Evolutionary conservation across 441 rosid species (phyloP), one percentile per base, ranked within the genome.

Genomic region (Macaranga tanarius): DNA sequence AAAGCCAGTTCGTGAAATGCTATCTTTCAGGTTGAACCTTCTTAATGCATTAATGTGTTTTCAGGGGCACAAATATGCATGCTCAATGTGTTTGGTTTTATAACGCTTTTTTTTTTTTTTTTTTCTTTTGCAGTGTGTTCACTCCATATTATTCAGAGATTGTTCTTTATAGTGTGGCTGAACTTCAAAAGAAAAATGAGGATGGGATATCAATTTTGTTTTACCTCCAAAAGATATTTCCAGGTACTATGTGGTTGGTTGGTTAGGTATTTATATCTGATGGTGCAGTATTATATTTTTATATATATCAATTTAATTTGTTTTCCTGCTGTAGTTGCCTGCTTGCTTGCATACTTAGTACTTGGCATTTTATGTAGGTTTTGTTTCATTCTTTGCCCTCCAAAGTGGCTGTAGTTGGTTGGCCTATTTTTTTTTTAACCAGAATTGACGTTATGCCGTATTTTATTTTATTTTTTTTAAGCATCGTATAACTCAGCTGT

Each of bases 181-280:
- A 93, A 83, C 93, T 96, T 74, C 83, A 80, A 50, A 88, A 86
- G 90, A 96, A 82, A 85, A 96, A 96, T 72, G 97, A 96, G 79
- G 99, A 96, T 86, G 99, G 99, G 56, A 96, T 96, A 83, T 93
- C 99, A 48, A 77, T 82, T 84, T 81, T 96, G 84, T 96, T 96
- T 86, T 93, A 96, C 82, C 99, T 96, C 68, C 99, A 96, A 88
- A 96, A 93, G 85, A 96, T 96, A 79, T 93, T 87, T 90, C 99
- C 99, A 75, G 99, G 99, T 93, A 86, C 57, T 56, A 51, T 69
- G 54, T 51, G 19, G 15, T 60, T 80, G 15, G 62, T 54, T 34
- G 31, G 16, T 52, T 65, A 16, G 51, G 61, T 50, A 67, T 60
- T 51, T 17, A 17, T 62, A 7, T 52, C 22, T 76, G 54, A 28